Evolutionary conservation across 768 basidiomycete species (phyloP), one percentile per base, ranked within the genome.

Genomic region (Xerocomellus amylosporus): DNA sequence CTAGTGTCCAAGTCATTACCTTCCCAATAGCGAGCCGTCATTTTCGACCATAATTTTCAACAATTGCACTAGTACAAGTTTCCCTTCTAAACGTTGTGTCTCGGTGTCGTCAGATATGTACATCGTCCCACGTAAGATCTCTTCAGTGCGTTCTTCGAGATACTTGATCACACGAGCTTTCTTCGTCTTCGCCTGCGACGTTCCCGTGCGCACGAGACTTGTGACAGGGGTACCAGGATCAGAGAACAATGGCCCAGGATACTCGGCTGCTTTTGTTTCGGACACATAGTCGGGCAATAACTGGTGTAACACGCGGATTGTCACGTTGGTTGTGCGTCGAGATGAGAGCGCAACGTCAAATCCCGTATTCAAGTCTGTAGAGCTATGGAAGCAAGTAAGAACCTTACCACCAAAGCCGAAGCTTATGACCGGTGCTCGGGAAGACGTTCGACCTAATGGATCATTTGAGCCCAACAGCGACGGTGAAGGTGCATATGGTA

Each of bases 351-450:
- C 86, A 45, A 90, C 83, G 69, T 92, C 87, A 67, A 91, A 87
- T 40, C 88, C 86, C 19, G 87, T 84, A 67, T 77, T 83, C 66
- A 87, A 69, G 15, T 82, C 80, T 13, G 80, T 74, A 48, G 82
- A 78, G 30, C 82, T 81, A 61, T 91, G 93, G 75, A 96, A 97
- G 69, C 90, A 95, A 8, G 91, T 87, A 9, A 95, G 80, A 53
- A 98, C 63, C 64, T 88, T 88, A 12, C 95, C 95, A n/a, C 93
- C 93, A 63, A 95, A 94, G 0, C 96, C 96, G 63, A 98, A 97
- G 57, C 84, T 88, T 50, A 95, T 75, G 28, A 97, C 77, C 0
- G 95, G 95, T 9, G 86, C 82, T 36, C 84, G 82, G 51, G 81
- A 82, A 3, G 85, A 77, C 6, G 87, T 85, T 41, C 91, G 82